phyloP scores from a whole-genome alignment of 2,329 filamentous ascomycete species.

The Trichophyton mentagrophytes region DNA sequence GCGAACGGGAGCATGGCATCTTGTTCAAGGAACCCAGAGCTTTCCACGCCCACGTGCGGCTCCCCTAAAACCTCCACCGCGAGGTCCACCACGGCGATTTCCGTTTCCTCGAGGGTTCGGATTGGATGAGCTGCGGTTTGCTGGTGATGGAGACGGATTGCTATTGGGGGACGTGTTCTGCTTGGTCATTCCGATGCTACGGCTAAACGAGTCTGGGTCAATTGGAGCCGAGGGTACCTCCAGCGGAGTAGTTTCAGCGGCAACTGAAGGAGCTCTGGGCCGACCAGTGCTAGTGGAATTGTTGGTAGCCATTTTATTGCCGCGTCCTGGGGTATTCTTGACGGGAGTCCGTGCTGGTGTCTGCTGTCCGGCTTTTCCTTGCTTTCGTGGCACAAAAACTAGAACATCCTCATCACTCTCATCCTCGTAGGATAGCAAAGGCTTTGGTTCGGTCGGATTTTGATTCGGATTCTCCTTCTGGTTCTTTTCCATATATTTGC shows the following conservation, averaged over 20 bases:
- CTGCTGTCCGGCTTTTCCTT: slow-evolving; percentile 25
- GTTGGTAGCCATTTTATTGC: slow-evolving; percentile 5
- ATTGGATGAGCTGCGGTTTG: slow-evolving; percentile 23
- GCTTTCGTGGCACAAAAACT: slow-evolving; percentile 34
- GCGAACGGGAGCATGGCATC: neutral
- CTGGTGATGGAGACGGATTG: slow-evolving; percentile 15
- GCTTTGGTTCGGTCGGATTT: slow-evolving; percentile 22
- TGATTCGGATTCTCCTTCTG: slow-evolving; percentile 15
- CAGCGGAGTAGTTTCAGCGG: slow-evolving; percentile 21
- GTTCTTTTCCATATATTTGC: slow-evolving; percentile 35
- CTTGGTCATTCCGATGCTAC: slow-evolving; percentile 25
- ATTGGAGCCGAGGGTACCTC: slow-evolving; percentile 37
- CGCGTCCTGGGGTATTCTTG: slow-evolving; percentile 17
- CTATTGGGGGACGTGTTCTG: slow-evolving; percentile 22
- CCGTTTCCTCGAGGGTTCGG: slow-evolving; percentile 23
- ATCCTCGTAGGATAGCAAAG: slow-evolving; percentile 35
- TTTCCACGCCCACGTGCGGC: slow-evolving; percentile 30
- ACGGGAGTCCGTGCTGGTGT: slow-evolving; percentile 16
- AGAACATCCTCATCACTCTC: slow-evolving; percentile 38
- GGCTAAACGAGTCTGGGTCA: slow-evolving; percentile 38
- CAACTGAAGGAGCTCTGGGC: slow-evolving; percentile 15
- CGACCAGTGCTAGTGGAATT: slow-evolving; percentile 4
- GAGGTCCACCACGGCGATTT: slow-evolving; percentile 25
- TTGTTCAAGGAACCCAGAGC: slow-evolving; percentile 33
- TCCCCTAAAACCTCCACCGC: slow-evolving; percentile 25